A percentile compares a stretch with the other conserved stretches of the same genome.
Conservation (phyloP, 345 rosid species). For the Crucihimalaya himalaica region DNA sequence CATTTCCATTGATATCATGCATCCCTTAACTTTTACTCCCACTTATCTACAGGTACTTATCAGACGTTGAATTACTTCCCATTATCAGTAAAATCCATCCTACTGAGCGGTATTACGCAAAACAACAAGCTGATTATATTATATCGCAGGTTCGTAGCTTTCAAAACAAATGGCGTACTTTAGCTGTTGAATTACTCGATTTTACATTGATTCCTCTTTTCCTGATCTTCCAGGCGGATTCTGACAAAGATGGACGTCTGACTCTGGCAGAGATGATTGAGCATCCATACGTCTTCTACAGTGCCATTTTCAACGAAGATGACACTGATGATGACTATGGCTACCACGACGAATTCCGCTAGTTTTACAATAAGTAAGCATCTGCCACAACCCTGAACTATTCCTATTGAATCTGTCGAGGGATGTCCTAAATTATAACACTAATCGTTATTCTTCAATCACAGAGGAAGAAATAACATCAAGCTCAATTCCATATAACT, state of each 20-base stretch:
- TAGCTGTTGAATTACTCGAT: not conserved
- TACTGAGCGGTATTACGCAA: constrained; percentile 87
- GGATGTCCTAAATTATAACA: not conserved
- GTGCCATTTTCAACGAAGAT: constrained; percentile 82
- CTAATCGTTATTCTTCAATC: constrained; percentile 1
- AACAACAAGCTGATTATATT: constrained; percentile 90
- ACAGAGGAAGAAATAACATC: constrained; percentile 34
- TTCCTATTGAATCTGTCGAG: not conserved
- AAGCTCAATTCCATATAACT: not conserved
- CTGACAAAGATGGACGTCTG: constrained; percentile 77
- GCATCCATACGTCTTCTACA: constrained; percentile 90
- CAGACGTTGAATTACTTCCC: constrained; percentile 72
- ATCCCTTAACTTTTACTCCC: constrained; percentile 16
- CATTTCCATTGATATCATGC: constrained; percentile 5
- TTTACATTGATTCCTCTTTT: constrained; percentile 18
- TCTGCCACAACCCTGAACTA: constrained; percentile 11
- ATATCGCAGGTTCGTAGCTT: constrained; percentile 68
- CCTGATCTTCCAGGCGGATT: constrained; percentile 70
- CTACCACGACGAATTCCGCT: constrained; percentile 89
- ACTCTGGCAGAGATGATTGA: constrained; percentile 85
- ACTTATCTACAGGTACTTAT: constrained; percentile 55
- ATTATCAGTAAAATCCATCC: constrained; percentile 91
- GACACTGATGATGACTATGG: constrained; percentile 62
- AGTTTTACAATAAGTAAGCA: constrained; percentile 40
- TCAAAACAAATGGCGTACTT: not conserved